phyloP scores from a whole-genome alignment of 2,329 filamentous ascomycete genomes.

The Arthrobotrys sphaeroides region DNA sequence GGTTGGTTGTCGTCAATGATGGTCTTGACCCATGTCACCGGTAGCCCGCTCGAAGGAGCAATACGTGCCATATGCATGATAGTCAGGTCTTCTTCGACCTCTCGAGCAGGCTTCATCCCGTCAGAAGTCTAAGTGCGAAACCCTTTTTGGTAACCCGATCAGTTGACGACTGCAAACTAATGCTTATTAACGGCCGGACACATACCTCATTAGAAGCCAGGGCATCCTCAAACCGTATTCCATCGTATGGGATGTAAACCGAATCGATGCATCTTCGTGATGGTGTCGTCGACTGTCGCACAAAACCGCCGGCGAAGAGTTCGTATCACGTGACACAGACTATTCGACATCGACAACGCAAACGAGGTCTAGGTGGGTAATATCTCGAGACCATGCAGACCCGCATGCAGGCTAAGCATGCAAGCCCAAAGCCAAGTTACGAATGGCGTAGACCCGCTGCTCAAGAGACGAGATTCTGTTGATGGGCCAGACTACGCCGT shows the following conservation, averaged over 20 bases:
- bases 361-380: neutral
- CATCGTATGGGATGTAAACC: neutral
- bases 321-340: conserved; percentile 1
- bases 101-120: neutral
- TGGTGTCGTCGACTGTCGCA: neutral
- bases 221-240: neutral
- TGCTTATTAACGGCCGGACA: neutral
- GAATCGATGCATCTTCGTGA: neutral
- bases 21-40: neutral
- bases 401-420: conserved; percentile 31
- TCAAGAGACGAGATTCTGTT: conserved; percentile 35
- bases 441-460: conserved; percentile 3
- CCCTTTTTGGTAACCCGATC: neutral
- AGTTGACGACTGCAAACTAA: conserved; percentile 8
- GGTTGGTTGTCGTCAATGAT: neutral
- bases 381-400: too few species aligned
- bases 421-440: conserved; percentile 37
- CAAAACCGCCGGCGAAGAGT: too few species aligned
- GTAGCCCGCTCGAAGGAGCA: neutral
- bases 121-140: neutral
- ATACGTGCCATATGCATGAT: conserved; percentile 20
- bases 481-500: conserved; percentile 44
- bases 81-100: neutral
- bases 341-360: conserved; percentile 7
- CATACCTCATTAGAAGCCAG: neutral